Percentiles rank a stretch among this genome's conserved stretches.
phyloP scores from a whole-genome alignment of 108 stramenopile genomes.

The Nitzschia palea region DNA sequence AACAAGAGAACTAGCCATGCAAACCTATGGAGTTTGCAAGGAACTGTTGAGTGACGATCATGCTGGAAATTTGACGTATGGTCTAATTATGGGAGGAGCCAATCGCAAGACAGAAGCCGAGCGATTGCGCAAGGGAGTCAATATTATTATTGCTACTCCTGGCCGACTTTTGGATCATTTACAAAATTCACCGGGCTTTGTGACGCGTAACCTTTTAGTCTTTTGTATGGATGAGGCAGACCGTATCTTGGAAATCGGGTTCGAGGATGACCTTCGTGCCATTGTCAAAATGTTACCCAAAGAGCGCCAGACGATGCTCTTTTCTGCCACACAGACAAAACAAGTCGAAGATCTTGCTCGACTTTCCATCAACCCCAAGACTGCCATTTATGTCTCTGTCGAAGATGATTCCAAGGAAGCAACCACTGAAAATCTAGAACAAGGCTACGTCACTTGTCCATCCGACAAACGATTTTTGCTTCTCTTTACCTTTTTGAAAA shows the following conservation, averaged over 20 bases:
- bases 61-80: constrained; percentile 55
- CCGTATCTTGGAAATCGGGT: constrained; percentile 97
- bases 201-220: constrained; percentile 86
- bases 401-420: constrained; percentile 83
- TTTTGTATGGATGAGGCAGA: constrained; percentile 99
- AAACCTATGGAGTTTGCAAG: constrained; percentile 98
- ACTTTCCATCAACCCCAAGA: constrained; percentile 85
- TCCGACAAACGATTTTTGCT: constrained; percentile 96
- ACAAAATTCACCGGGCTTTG: constrained; percentile 96
- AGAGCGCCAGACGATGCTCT: constrained; percentile 98
- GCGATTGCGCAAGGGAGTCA: constrained; percentile 93
- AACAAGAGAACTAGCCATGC: constrained; percentile 97
- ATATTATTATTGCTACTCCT: constrained; percentile 96
- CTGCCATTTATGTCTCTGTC: constrained; percentile 94
- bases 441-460: constrained; percentile 98
- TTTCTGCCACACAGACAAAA: constrained; percentile 98
- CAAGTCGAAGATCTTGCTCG: constrained; percentile 97
- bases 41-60: constrained; percentile 90
- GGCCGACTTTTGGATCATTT: constrained; percentile 98
- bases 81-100: constrained; percentile 97
- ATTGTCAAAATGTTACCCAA: constrained; percentile 96
- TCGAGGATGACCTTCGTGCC: constrained; percentile 97
- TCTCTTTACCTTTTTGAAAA: constrained; percentile 97
- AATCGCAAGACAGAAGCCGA: constrained; percentile 97
- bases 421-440: constrained; percentile 94